Evolutionary conservation across 2,329 filamentous ascomycete genomes (phyloP).

Genomic region (Chalara sp.): DNA sequence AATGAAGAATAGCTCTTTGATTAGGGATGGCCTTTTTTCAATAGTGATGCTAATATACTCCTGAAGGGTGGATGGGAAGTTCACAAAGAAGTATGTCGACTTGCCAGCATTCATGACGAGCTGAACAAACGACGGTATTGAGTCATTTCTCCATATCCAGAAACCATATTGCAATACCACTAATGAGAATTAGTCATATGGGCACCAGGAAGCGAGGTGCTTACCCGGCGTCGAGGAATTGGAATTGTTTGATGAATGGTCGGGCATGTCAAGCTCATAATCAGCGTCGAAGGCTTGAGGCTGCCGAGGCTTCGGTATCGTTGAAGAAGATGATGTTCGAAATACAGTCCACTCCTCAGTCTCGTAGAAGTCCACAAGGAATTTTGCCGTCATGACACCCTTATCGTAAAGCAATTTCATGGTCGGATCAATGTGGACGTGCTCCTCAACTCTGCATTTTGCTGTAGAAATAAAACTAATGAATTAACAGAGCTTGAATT

Average conservation of each 20-base stretch:
- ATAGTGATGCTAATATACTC: neutral
- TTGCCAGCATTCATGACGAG: neutral
- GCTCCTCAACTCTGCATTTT: neutral
- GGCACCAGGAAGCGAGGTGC: too few relatives aligned
- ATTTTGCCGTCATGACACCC: neutral
- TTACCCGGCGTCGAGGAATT: too few relatives aligned
- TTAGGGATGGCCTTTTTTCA: neutral
- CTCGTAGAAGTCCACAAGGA: neutral
- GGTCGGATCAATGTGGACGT: neutral
- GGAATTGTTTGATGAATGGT: too few relatives aligned
- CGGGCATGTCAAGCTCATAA: too few relatives aligned
- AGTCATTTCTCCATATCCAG: neutral
- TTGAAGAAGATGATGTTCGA: neutral
- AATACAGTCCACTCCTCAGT: neutral
- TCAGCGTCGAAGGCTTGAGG: too few relatives aligned
- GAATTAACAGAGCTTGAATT: too few relatives aligned
- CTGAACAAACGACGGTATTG: neutral
- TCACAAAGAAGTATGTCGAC: neutral
- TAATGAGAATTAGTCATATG: neutral
- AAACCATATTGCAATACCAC: neutral
- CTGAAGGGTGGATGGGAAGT: neutral
- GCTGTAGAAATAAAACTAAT: neutral
- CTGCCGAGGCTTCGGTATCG: too few relatives aligned
- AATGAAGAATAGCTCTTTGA: neutral
- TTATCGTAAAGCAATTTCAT: neutral